Evolutionary conservation across 441 rosid genomes (phyloP).

Genomic region (Biscutella laevigata): DNA sequence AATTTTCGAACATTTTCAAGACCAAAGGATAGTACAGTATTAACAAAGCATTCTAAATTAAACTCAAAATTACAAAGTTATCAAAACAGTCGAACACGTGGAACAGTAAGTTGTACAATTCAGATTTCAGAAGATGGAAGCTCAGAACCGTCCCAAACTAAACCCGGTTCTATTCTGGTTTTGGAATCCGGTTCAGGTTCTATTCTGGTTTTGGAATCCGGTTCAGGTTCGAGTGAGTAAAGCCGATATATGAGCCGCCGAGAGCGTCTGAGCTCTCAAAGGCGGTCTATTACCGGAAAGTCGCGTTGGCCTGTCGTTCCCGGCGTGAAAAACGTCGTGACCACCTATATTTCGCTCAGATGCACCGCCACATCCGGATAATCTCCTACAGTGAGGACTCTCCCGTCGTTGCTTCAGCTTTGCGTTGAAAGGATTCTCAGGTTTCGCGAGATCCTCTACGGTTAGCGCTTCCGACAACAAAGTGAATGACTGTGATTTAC

Average conservation of each 20-base stretch:
- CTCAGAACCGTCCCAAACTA: slow-evolving; percentile 10
- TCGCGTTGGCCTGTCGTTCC: slow-evolving; percentile 20
- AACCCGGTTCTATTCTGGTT: slow-evolving; percentile 13
- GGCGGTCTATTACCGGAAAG: slow-evolving; percentile 18
- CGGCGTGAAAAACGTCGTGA: slow-evolving; percentile 12
- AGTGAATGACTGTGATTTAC: slow-evolving; percentile 34
- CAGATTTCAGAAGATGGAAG: neutral
- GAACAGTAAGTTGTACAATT: neutral
- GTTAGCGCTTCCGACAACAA: slow-evolving; percentile 19
- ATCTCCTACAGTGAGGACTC: slow-evolving; percentile 16
- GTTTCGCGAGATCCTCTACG: slow-evolving; percentile 31
- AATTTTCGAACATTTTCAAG: too few relatives aligned
- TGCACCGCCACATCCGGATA: slow-evolving; percentile 21
- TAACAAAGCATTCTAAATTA: neutral
- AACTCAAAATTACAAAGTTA: slow-evolving; percentile 11
- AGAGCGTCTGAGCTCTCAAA: slow-evolving; percentile 24
- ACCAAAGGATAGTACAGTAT: too few relatives aligned
- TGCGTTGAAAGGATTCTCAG: slow-evolving; percentile 31
- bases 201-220: slow-evolving; percentile 1
- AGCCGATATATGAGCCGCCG: slow-evolving; percentile 26
- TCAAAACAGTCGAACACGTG: slow-evolving; percentile 1
- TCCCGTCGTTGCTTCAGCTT: slow-evolving; percentile 29
- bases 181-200: too few relatives aligned
- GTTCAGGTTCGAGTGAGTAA: slow-evolving; percentile 24
- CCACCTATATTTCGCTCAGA: slow-evolving; percentile 12